Evolutionary conservation across 768 basidiomycete genomes (phyloP).

Genomic region (Lentinula sp.): DNA sequence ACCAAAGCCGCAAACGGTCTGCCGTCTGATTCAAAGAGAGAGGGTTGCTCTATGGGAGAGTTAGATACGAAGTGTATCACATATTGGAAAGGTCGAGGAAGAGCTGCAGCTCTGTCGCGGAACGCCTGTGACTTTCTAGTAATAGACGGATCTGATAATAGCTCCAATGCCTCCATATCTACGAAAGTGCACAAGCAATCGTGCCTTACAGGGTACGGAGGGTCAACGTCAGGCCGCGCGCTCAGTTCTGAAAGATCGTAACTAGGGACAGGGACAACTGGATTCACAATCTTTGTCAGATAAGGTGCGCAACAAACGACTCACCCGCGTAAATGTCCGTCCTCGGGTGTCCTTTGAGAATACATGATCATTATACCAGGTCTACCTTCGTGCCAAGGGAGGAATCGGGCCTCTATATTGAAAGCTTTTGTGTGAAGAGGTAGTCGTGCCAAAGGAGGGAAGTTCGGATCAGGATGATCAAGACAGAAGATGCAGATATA

Average conservation of each 20-base stretch:
- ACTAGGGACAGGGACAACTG: conserved; percentile 15
- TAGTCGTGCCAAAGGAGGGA: conserved; percentile 41
- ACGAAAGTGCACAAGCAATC: conserved; percentile 37
- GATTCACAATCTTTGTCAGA: neutral
- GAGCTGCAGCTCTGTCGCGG: conserved; percentile 24
- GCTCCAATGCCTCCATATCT: conserved; percentile 33
- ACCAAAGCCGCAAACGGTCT: conserved; percentile 35
- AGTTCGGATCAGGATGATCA: conserved; percentile 42
- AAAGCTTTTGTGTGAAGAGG: conserved; percentile 47
- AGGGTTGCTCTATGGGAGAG: conserved; percentile 28
- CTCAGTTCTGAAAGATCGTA: conserved; percentile 32
- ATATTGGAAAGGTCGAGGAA: conserved; percentile 34
- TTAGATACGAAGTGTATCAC: conserved; percentile 31
- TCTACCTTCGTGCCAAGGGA: conserved; percentile 32
- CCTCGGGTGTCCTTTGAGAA: conserved; percentile 25
- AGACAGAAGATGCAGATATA: conserved; percentile 49
- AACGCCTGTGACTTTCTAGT: conserved; percentile 31
- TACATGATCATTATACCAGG: conserved; percentile 53
- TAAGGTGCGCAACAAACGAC: neutral
- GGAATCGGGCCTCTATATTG: conserved; percentile 55
- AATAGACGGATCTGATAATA: conserved; percentile 34
- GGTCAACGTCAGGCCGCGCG: conserved; percentile 31
- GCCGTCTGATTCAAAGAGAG: conserved; percentile 37
- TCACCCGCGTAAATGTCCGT: neutral
- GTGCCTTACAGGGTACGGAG: conserved; percentile 35